Conservation (phyloP, 768 basidiomycete species). For the Calocybe gangraenosa region DNA sequence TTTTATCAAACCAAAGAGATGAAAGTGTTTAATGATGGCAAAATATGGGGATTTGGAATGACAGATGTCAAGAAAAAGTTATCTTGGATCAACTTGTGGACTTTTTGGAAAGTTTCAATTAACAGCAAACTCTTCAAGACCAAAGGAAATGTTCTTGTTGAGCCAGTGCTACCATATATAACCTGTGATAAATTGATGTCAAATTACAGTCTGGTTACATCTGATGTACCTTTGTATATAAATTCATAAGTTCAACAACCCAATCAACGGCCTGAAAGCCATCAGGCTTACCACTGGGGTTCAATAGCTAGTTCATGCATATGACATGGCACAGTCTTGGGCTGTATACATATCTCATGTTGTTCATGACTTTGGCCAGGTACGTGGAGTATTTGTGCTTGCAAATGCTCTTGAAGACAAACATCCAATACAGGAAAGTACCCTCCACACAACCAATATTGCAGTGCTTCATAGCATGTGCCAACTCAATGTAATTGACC, state of each 20-base stretch:
- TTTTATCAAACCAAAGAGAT: too few relatives aligned
- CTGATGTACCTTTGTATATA: slow-evolving; percentile 15
- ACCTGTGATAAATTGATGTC: slow-evolving; percentile 1
- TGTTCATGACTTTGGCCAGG: slow-evolving; percentile 18
- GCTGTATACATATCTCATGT: slow-evolving; percentile 20
- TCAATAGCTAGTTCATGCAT: slow-evolving; percentile 9
- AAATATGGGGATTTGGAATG: too few relatives aligned
- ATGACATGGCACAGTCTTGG: neutral
- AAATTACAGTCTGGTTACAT: neutral
- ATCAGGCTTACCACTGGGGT: slow-evolving; percentile 12
- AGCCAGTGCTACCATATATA: slow-evolving; percentile 11
- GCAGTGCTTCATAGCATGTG: slow-evolving; percentile 21
- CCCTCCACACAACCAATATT: slow-evolving; percentile 30
- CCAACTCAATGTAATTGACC: slow-evolving; percentile 28
- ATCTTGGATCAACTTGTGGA: slow-evolving; percentile 15
- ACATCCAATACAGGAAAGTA: slow-evolving; percentile 22
- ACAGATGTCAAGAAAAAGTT: slow-evolving; percentile 17
- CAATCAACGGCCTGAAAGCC: slow-evolving; percentile 20
- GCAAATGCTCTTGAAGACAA: slow-evolving; percentile 22
- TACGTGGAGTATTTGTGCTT: slow-evolving; percentile 27
- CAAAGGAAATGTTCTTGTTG: slow-evolving; percentile 8
- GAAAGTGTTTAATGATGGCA: too few relatives aligned
- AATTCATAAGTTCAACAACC: slow-evolving; percentile 30
- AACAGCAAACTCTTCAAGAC: slow-evolving; percentile 20
- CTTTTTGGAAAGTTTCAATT: slow-evolving; percentile 22